phyloP scores from a whole-genome alignment of 352 stramenopile species.

The Pythium monospermum region DNA sequence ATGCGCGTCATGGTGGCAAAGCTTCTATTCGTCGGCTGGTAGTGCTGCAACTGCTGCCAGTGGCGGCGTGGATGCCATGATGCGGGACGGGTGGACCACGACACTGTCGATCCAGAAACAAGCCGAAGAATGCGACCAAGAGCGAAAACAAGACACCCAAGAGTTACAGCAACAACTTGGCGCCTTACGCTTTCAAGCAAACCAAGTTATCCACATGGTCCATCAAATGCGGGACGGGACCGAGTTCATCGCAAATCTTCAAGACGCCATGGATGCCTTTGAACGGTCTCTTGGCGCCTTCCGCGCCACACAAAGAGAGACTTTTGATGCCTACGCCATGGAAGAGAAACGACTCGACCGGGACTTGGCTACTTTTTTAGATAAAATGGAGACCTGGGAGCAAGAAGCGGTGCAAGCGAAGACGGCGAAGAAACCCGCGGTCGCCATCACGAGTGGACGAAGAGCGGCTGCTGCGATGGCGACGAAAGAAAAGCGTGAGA shows the following conservation, averaged over 20 bases:
- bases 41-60: neutral
- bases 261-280: conserved; percentile 46
- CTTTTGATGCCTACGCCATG: conserved; percentile 39
- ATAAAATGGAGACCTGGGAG: conserved; percentile 44
- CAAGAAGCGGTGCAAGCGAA: conserved; percentile 11
- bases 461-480: neutral
- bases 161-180: conserved; percentile 35
- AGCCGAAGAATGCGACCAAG: conserved; percentile 30
- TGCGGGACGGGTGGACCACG: conserved; percentile 4
- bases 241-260: conserved; percentile 41
- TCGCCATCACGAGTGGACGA: too few relatives aligned
- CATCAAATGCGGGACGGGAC: conserved; percentile 40
- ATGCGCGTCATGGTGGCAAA: conserved; percentile 37
- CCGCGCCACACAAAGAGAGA: conserved; percentile 25
- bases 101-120: conserved; percentile 35
- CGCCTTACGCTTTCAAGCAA: conserved; percentile 24
- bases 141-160: conserved; percentile 23
- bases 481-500: too few relatives aligned
- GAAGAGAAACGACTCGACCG: conserved; percentile 59
- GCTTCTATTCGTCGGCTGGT: conserved; percentile 38
- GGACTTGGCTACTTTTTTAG: conserved; percentile 36
- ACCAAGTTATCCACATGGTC: conserved; percentile 36
- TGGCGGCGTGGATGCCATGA: neutral
- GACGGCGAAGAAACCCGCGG: conserved; percentile 1
- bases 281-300: conserved; percentile 41